phyloP scores from a whole-genome alignment of 306 rosid genomes.

The Lupinus albus region DNA sequence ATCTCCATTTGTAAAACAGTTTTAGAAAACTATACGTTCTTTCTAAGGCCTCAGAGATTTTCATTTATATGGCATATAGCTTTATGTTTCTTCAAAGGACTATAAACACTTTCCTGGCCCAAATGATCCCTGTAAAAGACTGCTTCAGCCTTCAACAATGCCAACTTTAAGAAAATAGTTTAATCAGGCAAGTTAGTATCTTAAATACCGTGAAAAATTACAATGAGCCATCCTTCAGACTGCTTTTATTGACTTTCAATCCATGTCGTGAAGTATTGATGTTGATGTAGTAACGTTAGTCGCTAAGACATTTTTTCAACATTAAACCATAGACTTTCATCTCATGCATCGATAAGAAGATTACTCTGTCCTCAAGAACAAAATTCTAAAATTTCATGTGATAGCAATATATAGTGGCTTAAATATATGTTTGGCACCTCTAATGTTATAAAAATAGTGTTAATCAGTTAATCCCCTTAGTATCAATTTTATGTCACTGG shows the following conservation, averaged over 20 bases:
- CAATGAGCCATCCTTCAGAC: slow-evolving; percentile 12
- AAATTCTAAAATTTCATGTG: slow-evolving; percentile 32
- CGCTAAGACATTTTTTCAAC: slow-evolving; percentile 19
- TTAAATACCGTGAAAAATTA: slow-evolving; percentile 24
- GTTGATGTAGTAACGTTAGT: slow-evolving; percentile 4
- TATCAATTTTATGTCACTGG: slow-evolving; percentile 27
- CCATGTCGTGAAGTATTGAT: slow-evolving; percentile 9
- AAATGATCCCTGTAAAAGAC: slow-evolving; percentile 4
- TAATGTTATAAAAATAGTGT: not conserved
- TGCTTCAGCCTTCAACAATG: slow-evolving; percentile 8
- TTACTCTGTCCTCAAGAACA: slow-evolving; percentile 15
- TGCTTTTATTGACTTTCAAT: slow-evolving; percentile 10
- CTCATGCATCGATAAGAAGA: not conserved
- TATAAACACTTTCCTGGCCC: slow-evolving; percentile 1
- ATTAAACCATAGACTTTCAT: slow-evolving; percentile 2
- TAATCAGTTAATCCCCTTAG: slow-evolving; percentile 24
- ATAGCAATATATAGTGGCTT: slow-evolving; percentile 18
- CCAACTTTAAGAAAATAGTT: slow-evolving; percentile 13
- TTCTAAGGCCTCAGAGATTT: not conserved
- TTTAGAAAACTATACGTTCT: slow-evolving; percentile 2
- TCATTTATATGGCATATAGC: not conserved
- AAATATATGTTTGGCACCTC: slow-evolving; percentile 7
- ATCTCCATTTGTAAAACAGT: not conserved
- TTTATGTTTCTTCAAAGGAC: slow-evolving; percentile 16
- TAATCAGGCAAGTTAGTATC: not conserved